Evolutionary conservation across 129 eudicot species (phyloP).

Genomic region (Flaveria brownii): DNA sequence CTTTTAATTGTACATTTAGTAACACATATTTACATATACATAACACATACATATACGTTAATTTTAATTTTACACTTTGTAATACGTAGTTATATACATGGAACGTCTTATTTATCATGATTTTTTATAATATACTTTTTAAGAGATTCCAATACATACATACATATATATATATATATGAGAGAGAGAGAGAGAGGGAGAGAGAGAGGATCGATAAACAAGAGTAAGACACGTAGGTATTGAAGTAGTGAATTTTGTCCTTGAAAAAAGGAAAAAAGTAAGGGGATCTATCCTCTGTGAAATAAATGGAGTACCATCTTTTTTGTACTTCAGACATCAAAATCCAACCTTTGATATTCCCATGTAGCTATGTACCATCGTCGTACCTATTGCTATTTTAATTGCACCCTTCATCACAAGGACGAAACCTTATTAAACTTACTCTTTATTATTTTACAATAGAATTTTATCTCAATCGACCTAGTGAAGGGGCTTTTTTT

Average conservation of each 20-base stretch:
- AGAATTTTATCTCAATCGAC: background rate
- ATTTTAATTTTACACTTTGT: too few species aligned
- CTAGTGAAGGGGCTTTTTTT: too few species aligned
- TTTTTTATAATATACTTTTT: too few species aligned
- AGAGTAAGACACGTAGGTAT: background rate
- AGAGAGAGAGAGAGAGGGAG: background rate
- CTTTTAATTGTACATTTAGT: too few species aligned
- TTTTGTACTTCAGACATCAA: slow-evolving; percentile 8
- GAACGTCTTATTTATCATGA: too few species aligned
- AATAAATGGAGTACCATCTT: background rate
- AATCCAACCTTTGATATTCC: slow-evolving; percentile 12
- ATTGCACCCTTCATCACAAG: background rate
- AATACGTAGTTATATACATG: too few species aligned
- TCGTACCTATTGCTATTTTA: background rate
- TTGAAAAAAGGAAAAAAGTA: background rate
- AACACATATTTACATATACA: too few species aligned
- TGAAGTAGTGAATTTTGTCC: background rate
- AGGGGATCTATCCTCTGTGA: background rate
- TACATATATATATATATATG: too few species aligned
- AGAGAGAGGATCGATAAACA: background rate
- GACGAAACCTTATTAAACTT: background rate
- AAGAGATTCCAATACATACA: too few species aligned
- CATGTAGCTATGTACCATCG: background rate
- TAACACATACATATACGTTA: too few species aligned
- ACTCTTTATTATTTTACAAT: background rate